Conservation (phyloP, 495 filamentous ascomycete genomes). For the Beverwykella pulmonaria region DNA sequence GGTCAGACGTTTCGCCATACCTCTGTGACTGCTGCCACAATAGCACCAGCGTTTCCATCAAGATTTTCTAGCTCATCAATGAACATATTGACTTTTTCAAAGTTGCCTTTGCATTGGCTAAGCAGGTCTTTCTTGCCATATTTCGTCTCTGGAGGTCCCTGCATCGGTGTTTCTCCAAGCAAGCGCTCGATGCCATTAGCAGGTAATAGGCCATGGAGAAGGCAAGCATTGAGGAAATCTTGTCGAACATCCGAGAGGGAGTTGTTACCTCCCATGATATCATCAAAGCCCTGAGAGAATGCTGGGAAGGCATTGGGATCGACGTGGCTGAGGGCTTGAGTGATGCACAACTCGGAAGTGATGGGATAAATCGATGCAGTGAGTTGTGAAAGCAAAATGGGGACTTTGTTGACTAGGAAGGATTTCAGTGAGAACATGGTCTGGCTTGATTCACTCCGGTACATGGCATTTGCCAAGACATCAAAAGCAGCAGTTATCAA, state of each 20-base stretch:
- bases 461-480: constrained; percentile 80
- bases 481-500: constrained; percentile 88
- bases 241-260: constrained; percentile 82
- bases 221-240: constrained; percentile 91
- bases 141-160: constrained; percentile 71
- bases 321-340: constrained; percentile 72
- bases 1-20: constrained; percentile 48
- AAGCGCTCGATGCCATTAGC: constrained; percentile 77
- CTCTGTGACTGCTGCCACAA: constrained; percentile 79
- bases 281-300: constrained; percentile 77
- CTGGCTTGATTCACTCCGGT: constrained; percentile 71
- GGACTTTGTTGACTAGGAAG: constrained; percentile 92
- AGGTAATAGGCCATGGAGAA: constrained; percentile 77
- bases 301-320: constrained; percentile 81
- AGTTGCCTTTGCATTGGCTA: constrained; percentile 69
- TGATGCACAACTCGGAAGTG: constrained; percentile 76
- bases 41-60: constrained; percentile 92
- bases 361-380: constrained; percentile 63
- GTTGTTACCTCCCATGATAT: constrained; percentile 66
- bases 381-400: constrained; percentile 71
- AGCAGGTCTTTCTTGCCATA: constrained; percentile 78
- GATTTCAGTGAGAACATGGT: constrained; percentile 80
- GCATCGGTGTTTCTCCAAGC: constrained; percentile 83
- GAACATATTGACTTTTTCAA: constrained; percentile 70
- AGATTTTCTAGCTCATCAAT: constrained; percentile 84